A percentile compares a stretch with the other conserved stretches of the same genome.
Conservation (phyloP, 2,329 filamentous ascomycete genomes). For the Colletotrichum zoysiae region DNA sequence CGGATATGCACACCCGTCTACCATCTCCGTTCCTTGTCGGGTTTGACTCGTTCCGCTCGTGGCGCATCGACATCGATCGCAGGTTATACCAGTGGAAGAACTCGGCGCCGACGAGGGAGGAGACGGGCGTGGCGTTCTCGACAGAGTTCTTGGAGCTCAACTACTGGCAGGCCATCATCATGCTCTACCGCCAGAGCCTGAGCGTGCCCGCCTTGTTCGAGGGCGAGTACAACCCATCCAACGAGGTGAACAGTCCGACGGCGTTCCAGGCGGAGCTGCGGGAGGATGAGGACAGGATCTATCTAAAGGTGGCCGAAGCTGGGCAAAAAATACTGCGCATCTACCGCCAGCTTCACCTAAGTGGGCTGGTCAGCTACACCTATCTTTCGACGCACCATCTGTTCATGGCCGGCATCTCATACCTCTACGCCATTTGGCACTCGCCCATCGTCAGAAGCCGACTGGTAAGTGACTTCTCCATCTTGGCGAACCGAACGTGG, state of each 20-base stretch:
- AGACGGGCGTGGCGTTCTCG: constrained; percentile 90
- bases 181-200: constrained; percentile 93
- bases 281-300: constrained; percentile 91
- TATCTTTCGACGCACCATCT: constrained; percentile 96
- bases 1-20: constrained; percentile 82
- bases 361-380: constrained; percentile 93
- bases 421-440: constrained; percentile 97
- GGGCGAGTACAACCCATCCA: constrained; percentile 77
- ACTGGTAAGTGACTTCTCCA: constrained; percentile 71
- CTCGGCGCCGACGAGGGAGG: constrained; percentile 78
- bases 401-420: constrained; percentile 97
- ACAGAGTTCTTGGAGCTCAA: constrained; percentile 93
- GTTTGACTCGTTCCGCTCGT: constrained; percentile 88
- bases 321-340: constrained; percentile 92
- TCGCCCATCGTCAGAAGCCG: constrained; percentile 88
- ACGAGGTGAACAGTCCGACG: constrained; percentile 73
- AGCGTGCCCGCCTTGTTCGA: constrained; percentile 88
- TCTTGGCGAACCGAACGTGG: not conserved
- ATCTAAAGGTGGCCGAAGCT: constrained; percentile 93
- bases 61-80: constrained; percentile 88
- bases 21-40: constrained; percentile 87
- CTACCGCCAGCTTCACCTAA: constrained; percentile 89
- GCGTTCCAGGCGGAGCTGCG: constrained; percentile 74
- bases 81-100: constrained; percentile 89
- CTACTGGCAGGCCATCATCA: constrained; percentile 97